Conservation (phyloP, 176 grass and related monocot genomes). For the Cymbopogon citratus region DNA sequence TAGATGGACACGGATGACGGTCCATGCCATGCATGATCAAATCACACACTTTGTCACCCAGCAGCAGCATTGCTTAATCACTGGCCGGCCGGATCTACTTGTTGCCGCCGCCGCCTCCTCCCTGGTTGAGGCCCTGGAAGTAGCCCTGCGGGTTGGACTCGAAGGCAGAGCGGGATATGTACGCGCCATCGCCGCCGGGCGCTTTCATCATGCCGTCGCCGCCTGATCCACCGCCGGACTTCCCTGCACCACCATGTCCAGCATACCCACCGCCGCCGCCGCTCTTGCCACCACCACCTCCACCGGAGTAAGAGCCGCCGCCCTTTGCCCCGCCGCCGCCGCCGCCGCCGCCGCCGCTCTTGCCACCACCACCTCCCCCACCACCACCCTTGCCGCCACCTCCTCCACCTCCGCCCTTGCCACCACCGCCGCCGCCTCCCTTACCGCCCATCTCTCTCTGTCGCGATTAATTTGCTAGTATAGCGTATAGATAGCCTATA, state of each 20-base stretch:
- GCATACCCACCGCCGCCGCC: not conserved
- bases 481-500: too few relatives aligned
- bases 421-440: not conserved
- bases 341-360: not conserved
- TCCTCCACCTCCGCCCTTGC: not conserved
- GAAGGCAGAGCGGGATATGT: conserved; percentile 23
- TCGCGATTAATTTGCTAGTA: not conserved
- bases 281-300: not conserved
- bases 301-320: not conserved
- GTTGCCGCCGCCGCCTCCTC: not conserved
- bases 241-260: not conserved
- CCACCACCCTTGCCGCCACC: not conserved
- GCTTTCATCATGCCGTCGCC: conserved; percentile 9
- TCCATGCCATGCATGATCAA: too few relatives aligned
- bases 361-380: not conserved
- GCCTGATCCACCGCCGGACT: not conserved
- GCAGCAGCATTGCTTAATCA: not conserved
- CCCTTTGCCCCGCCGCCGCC: not conserved
- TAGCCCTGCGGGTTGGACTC: conserved; percentile 26
- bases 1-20: too few relatives aligned
- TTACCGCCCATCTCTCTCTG: conserved; percentile 4
- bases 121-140: conserved; percentile 36
- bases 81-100: not conserved
- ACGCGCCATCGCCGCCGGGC: not conserved
- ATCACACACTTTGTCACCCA: not conserved